Evolutionary conservation across 1,139 yeast species (phyloP), one percentile per base, ranked within the genome.

Genomic region (Pichia sp.): DNA sequence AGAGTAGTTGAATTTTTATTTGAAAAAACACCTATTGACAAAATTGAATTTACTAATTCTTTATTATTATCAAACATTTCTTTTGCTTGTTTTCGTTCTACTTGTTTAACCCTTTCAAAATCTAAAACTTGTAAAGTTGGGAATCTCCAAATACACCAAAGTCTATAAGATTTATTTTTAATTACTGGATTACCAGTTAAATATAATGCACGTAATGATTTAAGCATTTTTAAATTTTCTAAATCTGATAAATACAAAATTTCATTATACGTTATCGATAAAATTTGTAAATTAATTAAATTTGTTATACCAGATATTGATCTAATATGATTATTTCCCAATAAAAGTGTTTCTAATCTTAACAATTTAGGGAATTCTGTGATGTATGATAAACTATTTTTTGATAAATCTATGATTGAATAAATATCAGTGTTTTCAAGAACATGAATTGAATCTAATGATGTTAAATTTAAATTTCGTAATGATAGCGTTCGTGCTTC

Each of bases 81-180:
- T 6, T 30, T 45, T 0, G 80, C 79, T 30, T 56, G 59, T 2
- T 52, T 47, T 39, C 85, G 66, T 56, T 89, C 96, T 1, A 51
- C 50, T 4, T 70, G 68, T 46, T 73, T 79, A 12, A 90, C 76
- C 52, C 76, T 78, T 41, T 71, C 69, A 54, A 80, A 85, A 60
- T 90, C 97, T 37, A 90, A 61, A 0, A 82, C 71, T 41, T 72
- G 67, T 41, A 90, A 60, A 2, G 69, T 60, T 0, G 96, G 96
- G 6, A 83, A 54, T 11, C 76, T 56, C 79, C 86, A 77, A 2
- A 87, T 68, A 3, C 80, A 60, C 57, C 76, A 75, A 11, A 39
- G 54, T 43, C 96, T 67, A 59, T 87, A 89, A 55, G 82, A 60
- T 23, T 71, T 68, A n/a, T 66, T 55, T 23, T 65, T 57, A 2